These are phyloP conservation scores for Chloromonas sp. DNA, from an alignment of 163 green algal species.

Conservation along the genomic window DNA sequence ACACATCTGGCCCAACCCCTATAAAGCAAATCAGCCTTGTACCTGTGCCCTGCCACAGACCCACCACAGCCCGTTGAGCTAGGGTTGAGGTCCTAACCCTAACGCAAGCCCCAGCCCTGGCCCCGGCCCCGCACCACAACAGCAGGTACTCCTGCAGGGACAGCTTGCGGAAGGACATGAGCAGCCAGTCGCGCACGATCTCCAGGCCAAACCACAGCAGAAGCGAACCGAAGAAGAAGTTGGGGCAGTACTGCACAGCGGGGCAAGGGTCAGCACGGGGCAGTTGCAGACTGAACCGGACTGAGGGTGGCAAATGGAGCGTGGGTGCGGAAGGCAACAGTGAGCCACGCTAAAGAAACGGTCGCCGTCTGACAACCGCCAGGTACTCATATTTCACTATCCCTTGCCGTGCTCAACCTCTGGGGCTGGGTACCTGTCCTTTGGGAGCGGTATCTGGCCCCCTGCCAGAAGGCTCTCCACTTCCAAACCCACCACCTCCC, in stretches of 20 bases:
- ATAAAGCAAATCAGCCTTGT: too few species aligned
- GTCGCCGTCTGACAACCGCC: too few species aligned
- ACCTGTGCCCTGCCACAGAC: too few species aligned
- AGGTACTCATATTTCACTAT: too few species aligned
- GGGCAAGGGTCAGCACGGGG: not conserved
- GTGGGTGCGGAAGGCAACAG: not conserved
- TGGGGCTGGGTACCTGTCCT: too few species aligned
- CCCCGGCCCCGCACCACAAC: slow-evolving; percentile 40
- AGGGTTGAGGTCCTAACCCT: too few species aligned
- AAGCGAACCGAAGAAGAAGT: slow-evolving; percentile 77
- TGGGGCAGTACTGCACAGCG: slow-evolving; percentile 59
- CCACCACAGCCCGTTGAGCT: too few species aligned
- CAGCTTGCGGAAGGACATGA: slow-evolving; percentile 42
- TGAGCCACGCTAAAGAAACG: not conserved
- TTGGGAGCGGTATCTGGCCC: too few species aligned
- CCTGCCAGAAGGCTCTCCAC: too few species aligned
- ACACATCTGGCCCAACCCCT: too few species aligned
- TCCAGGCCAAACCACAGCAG: slow-evolving; percentile 78
- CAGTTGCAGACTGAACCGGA: not conserved
- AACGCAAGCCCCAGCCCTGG: not conserved
- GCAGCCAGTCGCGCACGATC: slow-evolving; percentile 42
- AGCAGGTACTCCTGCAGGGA: slow-evolving; percentile 63
- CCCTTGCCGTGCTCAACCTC: too few species aligned
- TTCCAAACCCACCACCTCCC: too few species aligned
- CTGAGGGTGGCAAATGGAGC: not conserved